Evolutionary conservation across 1,284 basidiomycete genomes (phyloP), one percentile per base, ranked within the genome.

Genomic region (Gymnopus androsaceus): DNA sequence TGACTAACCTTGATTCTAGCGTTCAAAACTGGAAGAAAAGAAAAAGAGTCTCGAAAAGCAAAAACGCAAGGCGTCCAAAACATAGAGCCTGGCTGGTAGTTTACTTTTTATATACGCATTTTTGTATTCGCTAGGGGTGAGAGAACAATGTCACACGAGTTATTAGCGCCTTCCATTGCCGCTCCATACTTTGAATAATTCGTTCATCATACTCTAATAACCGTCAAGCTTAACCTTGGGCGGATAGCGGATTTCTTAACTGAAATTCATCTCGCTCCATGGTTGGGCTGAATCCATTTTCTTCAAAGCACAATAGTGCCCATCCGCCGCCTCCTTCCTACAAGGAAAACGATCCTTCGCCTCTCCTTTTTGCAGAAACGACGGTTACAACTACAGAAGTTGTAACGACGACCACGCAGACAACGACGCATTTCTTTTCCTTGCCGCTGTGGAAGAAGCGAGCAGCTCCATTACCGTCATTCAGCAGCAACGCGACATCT

Each of bases 401-500:
- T 49, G 72, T 80, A 21, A 81, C 79, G 14, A 81, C 78, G 15
- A 79, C 79, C 1, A 78, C 80, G 0, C 74, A 77, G 17, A 75
- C 76, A 4, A 75, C 73, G 44, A 78, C 82, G 38, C 82, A 83
- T 69, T 83, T 88, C 72, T 83, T 88, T 67, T 83, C 86, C 34
- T 67, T 85, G 27, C 83, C 86, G 17, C 74, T 79, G 56, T 87
- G 85, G 87, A 81, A 76, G 64, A 84, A 81, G 61, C 81, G 81
- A 53, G 71, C 70, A 30, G 65, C 66, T 28, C 59, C 69, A 30
- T 61, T 67, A 33, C 17, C 40, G 9, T 44, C n/a, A n/a, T n/a
- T 41, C 21, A 31, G 28, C n/a, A 21, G 25, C 25, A 33, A 9
- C 31, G 15, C 42, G 17, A 9, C 34, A 33, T 37, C 47, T 44